These are phyloP conservation scores for Lumnitzera littorea DNA, from an alignment of 345 rosid species.

Conservation along the genomic window DNA sequence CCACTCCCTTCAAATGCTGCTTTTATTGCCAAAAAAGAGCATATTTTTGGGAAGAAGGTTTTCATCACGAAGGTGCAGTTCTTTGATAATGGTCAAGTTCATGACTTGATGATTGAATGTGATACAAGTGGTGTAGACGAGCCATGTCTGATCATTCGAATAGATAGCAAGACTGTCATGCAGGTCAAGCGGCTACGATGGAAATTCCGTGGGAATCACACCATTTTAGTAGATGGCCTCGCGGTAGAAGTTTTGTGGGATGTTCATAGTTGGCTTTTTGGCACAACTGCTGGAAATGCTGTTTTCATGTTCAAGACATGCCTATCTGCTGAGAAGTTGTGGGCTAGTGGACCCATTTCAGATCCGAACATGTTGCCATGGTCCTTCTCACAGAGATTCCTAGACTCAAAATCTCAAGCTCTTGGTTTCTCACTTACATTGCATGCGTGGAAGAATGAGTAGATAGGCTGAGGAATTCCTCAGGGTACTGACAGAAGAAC, in stretches of 20 bases:
- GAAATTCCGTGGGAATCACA: constrained; percentile 87
- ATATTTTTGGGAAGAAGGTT: constrained; percentile 67
- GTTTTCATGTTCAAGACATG: constrained; percentile 92
- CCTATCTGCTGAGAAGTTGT: constrained; percentile 58
- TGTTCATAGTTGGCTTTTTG: constrained; percentile 86
- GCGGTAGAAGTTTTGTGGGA: constrained; percentile 89
- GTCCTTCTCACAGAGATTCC: constrained; percentile 60
- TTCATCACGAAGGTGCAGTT: constrained; percentile 68
- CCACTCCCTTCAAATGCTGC: constrained; percentile 35
- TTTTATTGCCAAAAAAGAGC: constrained; percentile 72
- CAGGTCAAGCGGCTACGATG: constrained; percentile 69
- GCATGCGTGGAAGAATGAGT: constrained; percentile 91
- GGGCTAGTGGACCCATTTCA: constrained; percentile 51
- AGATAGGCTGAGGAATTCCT: constrained; percentile 21
- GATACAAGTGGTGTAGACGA: constrained; percentile 44
- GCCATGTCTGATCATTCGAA: constrained; percentile 59
- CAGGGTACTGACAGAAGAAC: constrained; percentile 37
- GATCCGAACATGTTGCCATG: constrained; percentile 35
- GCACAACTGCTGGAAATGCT: constrained; percentile 61
- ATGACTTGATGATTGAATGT: constrained; percentile 67
- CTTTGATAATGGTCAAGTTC: constrained; percentile 50
- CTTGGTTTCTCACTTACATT: constrained; percentile 71
- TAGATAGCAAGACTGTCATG: constrained; percentile 76
- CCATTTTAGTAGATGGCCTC: constrained; percentile 64
- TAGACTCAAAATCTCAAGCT: constrained; percentile 54